A percentile compares a stretch with the other conserved stretches of the same genome.
Conservation (phyloP, 1,284 basidiomycete species). For the Boletus mariae region DNA sequence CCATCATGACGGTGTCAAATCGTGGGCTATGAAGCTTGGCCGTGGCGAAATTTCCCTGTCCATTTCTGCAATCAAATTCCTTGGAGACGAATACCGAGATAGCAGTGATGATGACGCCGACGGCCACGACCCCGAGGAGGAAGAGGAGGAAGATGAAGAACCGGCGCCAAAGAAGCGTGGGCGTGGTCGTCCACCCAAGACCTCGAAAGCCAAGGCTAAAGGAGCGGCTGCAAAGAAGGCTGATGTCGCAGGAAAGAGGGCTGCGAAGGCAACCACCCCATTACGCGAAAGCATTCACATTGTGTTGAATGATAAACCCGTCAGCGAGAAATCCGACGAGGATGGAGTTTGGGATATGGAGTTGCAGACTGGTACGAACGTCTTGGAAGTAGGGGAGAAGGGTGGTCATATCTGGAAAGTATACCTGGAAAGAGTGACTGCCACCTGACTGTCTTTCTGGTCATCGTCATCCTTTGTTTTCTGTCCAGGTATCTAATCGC, state of each 20-base stretch:
- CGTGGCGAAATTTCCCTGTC: conserved; percentile 50
- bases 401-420: conserved; percentile 64
- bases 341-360: conserved; percentile 52
- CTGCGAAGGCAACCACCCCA: conserved; percentile 31
- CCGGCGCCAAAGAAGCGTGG: conserved; percentile 36
- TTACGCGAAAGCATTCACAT: conserved; percentile 49
- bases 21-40: conserved; percentile 60
- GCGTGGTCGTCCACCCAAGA: conserved; percentile 33
- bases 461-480: conserved; percentile 7
- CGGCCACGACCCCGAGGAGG: conserved; percentile 28
- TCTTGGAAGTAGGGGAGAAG: conserved; percentile 67
- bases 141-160: conserved; percentile 44
- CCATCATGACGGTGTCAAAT: conserved; percentile 60
- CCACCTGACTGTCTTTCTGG: conserved; percentile 14
- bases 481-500: conserved; percentile 23
- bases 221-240: conserved; percentile 21
- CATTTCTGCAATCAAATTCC: conserved; percentile 51
- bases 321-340: conserved; percentile 41
- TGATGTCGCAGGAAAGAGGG: conserved; percentile 32
- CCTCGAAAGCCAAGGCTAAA: conserved; percentile 35
- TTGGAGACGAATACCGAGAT: conserved; percentile 45
- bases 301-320: conserved; percentile 46
- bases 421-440: conserved; percentile 46
- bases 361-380: conserved; percentile 49
- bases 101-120: conserved; percentile 50